These are phyloP conservation scores for Medicago arabica DNA, from an alignment of 306 rosid species.

Conservation along the genomic window DNA sequence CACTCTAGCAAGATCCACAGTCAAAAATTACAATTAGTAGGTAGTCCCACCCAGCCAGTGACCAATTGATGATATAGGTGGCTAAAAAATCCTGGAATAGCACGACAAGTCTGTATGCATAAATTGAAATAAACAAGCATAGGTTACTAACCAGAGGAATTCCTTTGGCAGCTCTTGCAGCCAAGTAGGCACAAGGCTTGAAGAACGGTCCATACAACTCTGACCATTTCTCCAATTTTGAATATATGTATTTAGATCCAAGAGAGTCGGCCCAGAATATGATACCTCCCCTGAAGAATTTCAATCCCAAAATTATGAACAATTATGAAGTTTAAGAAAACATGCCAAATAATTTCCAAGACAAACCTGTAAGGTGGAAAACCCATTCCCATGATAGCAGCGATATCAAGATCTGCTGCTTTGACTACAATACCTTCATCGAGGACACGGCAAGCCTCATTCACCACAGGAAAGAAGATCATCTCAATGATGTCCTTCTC, in stretches of 20 bases:
- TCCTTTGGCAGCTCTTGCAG: conserved; percentile 90
- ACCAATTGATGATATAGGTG: background rate
- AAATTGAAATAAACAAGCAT: conserved; percentile 30
- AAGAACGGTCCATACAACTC: conserved; percentile 77
- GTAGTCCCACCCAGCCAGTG: background rate
- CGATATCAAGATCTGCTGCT: conserved; percentile 88
- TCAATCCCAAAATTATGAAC: conserved; percentile 38
- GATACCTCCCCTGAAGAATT: conserved; percentile 84
- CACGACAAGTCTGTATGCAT: background rate
- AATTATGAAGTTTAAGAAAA: conserved; percentile 2
- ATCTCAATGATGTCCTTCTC: conserved; percentile 90
- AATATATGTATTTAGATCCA: conserved; percentile 87
- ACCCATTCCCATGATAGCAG: conserved; percentile 94
- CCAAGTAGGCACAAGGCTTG: conserved; percentile 92
- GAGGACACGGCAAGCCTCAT: conserved; percentile 94
- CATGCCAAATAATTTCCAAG: conserved; percentile 1
- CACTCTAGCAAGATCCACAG: background rate
- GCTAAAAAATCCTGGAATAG: background rate
- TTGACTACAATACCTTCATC: conserved; percentile 94
- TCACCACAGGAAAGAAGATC: conserved; percentile 95
- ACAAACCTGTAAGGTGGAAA: conserved; percentile 95
- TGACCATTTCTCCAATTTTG: conserved; percentile 87
- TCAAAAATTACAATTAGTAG: background rate
- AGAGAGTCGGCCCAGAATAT: conserved; percentile 93
- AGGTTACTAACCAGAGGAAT: conserved; percentile 74